Evolutionary conservation across 164 flowering plant species (phyloP).

Genomic region (Tinospora cordifolia): DNA sequence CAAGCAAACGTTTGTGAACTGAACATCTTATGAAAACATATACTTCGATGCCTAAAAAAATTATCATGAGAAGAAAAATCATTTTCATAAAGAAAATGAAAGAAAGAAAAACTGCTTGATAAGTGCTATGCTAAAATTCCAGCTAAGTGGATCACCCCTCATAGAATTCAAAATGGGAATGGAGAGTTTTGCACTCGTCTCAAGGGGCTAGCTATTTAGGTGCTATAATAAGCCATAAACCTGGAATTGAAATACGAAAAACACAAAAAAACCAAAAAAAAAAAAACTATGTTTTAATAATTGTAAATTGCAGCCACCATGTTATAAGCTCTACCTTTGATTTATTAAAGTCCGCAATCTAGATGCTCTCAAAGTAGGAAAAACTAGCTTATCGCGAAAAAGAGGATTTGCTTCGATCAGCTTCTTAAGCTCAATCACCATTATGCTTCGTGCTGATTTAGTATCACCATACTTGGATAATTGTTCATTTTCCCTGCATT

Average conservation of each 20-base stretch:
- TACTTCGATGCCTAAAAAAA: neutral
- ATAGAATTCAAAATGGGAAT: no score
- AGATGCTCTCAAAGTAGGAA: conserved; percentile 71
- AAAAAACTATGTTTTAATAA: neutral
- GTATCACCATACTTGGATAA: conserved; percentile 91
- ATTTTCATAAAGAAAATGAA: no score
- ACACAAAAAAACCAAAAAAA: neutral
- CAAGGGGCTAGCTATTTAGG: no score
- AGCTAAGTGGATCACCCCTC: no score
- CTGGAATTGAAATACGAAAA: neutral
- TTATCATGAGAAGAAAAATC: no score
- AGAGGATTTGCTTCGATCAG: conserved; percentile 87
- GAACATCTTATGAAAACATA: neutral
- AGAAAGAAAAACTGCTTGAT: no score
- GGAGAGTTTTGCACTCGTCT: no score
- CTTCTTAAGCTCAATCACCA: conserved; percentile 78
- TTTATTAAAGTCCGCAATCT: conserved; percentile 76
- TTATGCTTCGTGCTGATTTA: conserved; percentile 79
- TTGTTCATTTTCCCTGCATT: conserved; percentile 83
- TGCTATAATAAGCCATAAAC: no score
- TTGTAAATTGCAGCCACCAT: neutral
- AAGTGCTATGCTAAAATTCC: no score
- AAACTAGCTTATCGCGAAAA: conserved; percentile 76
- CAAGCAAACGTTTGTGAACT: neutral
- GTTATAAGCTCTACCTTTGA: conserved; percentile 53